Percentiles rank a stretch among this genome's conserved stretches.
phyloP scores from a whole-genome alignment of 2,329 filamentous ascomycete species.

The Elsinoe arachidis region DNA sequence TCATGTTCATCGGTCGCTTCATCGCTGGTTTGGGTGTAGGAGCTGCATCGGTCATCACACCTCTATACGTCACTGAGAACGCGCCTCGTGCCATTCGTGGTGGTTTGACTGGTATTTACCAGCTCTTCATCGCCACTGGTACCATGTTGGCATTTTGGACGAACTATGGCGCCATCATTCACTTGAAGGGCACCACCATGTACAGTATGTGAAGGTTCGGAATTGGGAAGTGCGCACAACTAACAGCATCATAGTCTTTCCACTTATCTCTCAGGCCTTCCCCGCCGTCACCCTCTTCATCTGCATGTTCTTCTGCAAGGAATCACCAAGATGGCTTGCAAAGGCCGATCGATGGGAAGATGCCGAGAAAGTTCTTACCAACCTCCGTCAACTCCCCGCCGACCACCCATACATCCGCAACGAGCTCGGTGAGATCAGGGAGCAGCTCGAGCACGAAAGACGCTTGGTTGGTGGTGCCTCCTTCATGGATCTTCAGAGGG shows the following conservation, averaged over 20 bases:
- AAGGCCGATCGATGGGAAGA: conserved; percentile 61
- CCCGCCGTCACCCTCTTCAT: conserved; percentile 52
- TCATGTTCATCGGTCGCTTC: conserved; percentile 59
- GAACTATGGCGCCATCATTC: conserved; percentile 44
- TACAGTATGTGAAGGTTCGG: conserved; percentile 32
- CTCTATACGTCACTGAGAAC: conserved; percentile 52
- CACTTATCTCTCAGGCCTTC: conserved; percentile 55
- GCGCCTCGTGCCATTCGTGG: conserved; percentile 52
- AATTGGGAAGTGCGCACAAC: no score
- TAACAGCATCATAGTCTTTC: conserved; percentile 47
- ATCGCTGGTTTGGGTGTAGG: conserved; percentile 46
- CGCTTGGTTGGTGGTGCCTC: conserved; percentile 58
- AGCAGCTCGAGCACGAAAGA: conserved; percentile 59
- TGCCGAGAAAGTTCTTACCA: conserved; percentile 47
- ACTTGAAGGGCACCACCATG: conserved; percentile 39
- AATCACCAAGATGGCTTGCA: conserved; percentile 60
- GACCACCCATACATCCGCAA: conserved; percentile 45
- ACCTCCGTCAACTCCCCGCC: conserved; percentile 49
- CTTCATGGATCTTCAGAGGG: conserved; percentile 55
- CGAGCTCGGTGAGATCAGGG: conserved; percentile 57
- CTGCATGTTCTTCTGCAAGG: conserved; percentile 53
- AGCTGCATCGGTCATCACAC: conserved; percentile 49
- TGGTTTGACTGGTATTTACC: conserved; percentile 52
- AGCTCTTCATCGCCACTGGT: conserved; percentile 48
- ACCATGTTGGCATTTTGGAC: conserved; percentile 47